These are phyloP conservation scores for Fusarium scirpi DNA, from an alignment of 2,329 filamentous ascomycete species.

Conservation along the genomic window DNA sequence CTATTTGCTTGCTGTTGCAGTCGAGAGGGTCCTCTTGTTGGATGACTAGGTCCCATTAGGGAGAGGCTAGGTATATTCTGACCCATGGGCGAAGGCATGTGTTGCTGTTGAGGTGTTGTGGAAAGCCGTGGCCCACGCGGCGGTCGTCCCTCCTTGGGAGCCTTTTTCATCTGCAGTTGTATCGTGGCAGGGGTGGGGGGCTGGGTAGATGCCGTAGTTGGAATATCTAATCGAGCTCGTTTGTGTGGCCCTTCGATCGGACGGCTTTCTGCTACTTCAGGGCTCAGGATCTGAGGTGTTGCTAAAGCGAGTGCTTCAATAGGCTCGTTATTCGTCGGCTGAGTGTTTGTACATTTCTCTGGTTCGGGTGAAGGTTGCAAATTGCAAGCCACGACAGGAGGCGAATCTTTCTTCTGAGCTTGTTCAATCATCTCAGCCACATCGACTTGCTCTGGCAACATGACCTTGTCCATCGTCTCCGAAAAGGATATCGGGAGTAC, in stretches of 20 bases:
- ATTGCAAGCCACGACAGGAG: background rate
- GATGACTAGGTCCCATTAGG: slow-evolving; percentile 9
- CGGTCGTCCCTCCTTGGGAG: background rate
- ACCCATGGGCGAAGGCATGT: background rate
- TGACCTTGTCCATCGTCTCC: background rate
- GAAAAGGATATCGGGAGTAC: background rate
- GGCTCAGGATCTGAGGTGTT: slow-evolving; percentile 8
- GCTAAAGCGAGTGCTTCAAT: background rate
- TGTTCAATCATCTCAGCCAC: background rate
- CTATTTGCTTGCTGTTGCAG: slow-evolving; percentile 6
- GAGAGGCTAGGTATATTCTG: background rate
- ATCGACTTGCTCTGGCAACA: background rate
- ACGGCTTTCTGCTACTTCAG: background rate
- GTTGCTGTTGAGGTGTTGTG: background rate
- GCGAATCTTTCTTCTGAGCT: background rate
- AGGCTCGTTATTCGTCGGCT: background rate
- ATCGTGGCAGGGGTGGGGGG: background rate
- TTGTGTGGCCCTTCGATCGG: background rate
- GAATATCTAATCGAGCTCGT: slow-evolving; percentile 7
- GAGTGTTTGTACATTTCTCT: background rate
- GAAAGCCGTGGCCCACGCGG: background rate
- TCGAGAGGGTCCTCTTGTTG: background rate
- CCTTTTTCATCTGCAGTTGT: background rate
- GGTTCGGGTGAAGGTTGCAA: background rate
- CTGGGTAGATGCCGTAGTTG: background rate